Conservation (phyloP, 306 rosid genomes). For the Quercus parvula region DNA sequence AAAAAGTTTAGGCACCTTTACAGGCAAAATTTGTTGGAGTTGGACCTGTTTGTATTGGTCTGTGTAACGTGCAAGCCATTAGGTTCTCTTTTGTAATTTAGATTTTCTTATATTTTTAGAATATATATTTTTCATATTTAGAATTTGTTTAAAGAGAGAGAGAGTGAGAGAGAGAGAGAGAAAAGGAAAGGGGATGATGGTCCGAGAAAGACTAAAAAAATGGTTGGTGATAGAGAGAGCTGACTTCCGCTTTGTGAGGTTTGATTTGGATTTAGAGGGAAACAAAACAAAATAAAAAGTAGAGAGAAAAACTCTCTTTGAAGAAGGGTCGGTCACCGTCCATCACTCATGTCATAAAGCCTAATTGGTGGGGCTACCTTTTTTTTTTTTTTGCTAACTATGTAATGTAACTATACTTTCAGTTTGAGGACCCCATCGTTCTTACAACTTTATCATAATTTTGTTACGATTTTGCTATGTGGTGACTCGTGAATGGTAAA, state of each 20-base stretch:
- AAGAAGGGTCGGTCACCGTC: constrained; percentile 58
- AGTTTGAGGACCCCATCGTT: background rate
- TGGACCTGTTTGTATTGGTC: background rate
- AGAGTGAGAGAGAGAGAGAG: background rate
- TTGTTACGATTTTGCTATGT: fast-evolving
- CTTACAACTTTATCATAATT: too few relatives aligned
- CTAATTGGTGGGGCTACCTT: constrained; percentile 38
- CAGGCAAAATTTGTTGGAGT: background rate
- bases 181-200: background rate
- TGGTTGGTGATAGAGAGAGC: constrained; percentile 46
- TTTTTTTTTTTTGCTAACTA: background rate
- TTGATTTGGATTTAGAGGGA: constrained; percentile 26
- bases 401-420: background rate
- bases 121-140: background rate
- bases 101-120: background rate
- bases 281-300: background rate
- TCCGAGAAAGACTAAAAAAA: constrained; percentile 14
- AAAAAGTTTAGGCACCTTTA: constrained; percentile 1
- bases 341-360: constrained; percentile 29
- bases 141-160: too few relatives aligned
- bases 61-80: background rate
- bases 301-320: constrained; percentile 13
- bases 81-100: background rate
- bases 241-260: constrained; percentile 58
- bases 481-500: fast-evolving